Evolutionary conservation across 1,284 basidiomycete species (phyloP), one percentile per base, ranked within the genome.

Genomic region (Golubevia sp.): DNA sequence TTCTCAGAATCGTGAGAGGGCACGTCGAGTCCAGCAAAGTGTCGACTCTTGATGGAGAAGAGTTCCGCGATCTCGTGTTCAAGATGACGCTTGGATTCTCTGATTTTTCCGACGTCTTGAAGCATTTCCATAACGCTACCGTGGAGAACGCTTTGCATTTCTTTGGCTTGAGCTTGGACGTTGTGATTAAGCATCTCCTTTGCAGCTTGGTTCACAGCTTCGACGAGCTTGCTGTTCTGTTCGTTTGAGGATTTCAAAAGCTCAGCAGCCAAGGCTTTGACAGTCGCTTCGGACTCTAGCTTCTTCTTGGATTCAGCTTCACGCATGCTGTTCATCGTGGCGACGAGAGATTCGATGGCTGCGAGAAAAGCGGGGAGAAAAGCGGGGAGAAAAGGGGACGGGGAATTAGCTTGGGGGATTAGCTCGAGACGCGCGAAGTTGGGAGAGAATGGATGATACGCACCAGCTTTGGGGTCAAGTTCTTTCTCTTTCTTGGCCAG

Each of bases 81-180:
- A 27, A 78, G 54, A 25, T 64, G 63, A 2, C 71, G 38, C 50
- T 78, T 78, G 3, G 68, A 69, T 58, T 78, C 74, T 2, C 76
- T 60, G 21, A 78, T 78, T 70, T 71, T 74, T 44, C 74, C 76
- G 5, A 78, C 74, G 34, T 78, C 76, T 23, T 78, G 74, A 68
- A 78, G 75, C 76, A 78, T 78, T 5, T 61, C 62, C 18, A 53
- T 63, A 11, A 78, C 70, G 59, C 76, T 72, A 24, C 64, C 55
- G 57, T 63, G 60, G 34, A 78, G 59, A 44, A 70, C 24, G 3
- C 68, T 60, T 53, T 75, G 76, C 26, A 79, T 69, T 61, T 79
- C 72, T 11, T 79, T 70, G 7, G 72, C 72, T 38, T 79, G 73
- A 51, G 55, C 55, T 21, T 77, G 63, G 27, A 79, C 68, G 49